Conservation (phyloP, 1,284 basidiomycete species). For the Fistulina hepatica region DNA sequence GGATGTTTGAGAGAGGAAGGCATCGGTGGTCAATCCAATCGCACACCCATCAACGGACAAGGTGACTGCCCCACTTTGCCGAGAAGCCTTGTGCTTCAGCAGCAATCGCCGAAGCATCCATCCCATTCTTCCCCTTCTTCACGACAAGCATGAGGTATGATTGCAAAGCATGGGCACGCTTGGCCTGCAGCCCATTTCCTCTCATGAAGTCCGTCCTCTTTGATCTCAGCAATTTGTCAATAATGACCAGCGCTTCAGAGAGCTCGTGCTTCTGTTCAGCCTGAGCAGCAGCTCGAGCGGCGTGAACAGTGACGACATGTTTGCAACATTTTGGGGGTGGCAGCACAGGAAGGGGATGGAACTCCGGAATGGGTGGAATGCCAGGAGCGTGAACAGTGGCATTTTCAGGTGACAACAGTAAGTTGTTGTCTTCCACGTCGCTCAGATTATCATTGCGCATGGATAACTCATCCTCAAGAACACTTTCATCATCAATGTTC, state of each 20-base stretch:
- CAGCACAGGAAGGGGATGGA: slow-evolving; percentile 5
- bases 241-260: slow-evolving; percentile 4
- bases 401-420: too few species aligned
- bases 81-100: slow-evolving; percentile 23
- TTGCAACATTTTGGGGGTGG: slow-evolving; percentile 13
- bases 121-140: slow-evolving; percentile 14
- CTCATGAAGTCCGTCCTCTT: slow-evolving; percentile 12
- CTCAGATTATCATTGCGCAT: too few species aligned
- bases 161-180: slow-evolving; percentile 19
- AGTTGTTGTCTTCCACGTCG: too few species aligned
- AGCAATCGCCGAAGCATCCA: slow-evolving; percentile 22
- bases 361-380: neutral
- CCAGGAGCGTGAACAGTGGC: too few species aligned
- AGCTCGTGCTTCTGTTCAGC: slow-evolving; percentile 7
- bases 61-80: slow-evolving; percentile 16
- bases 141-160: slow-evolving; percentile 20
- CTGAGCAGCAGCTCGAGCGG: neutral
- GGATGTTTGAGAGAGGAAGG: slow-evolving; percentile 21
- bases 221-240: slow-evolving; percentile 14
- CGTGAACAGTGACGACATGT: slow-evolving; percentile 11
- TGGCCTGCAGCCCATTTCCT: slow-evolving; percentile 19
- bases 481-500: neutral
- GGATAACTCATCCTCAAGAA: too few species aligned
- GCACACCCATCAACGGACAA: slow-evolving; percentile 20
- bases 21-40: slow-evolving; percentile 19